Conservation (phyloP, 208 protist genomes). For the Leishmania mexicana region DNA sequence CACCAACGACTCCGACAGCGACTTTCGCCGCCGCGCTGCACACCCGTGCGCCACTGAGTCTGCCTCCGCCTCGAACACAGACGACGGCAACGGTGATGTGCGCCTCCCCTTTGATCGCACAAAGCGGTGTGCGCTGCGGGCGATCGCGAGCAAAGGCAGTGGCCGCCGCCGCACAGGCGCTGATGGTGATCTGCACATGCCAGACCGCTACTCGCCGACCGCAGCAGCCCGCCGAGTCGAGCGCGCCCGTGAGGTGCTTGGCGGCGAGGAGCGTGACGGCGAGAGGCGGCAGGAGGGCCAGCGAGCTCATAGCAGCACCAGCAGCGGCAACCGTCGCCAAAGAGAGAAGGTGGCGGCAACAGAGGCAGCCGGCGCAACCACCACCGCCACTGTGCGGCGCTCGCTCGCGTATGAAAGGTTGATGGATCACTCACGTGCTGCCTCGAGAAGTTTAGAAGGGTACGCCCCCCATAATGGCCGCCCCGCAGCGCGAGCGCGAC, state of each 20-base stretch:
- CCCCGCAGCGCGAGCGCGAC: not conserved
- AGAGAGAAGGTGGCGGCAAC: not conserved
- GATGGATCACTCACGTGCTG: not conserved
- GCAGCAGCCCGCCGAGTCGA: conserved; percentile 9
- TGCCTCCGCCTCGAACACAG: not conserved
- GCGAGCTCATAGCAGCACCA: not conserved
- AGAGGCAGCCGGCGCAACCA: not conserved
- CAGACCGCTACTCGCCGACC: conserved; percentile 22
- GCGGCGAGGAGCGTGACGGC: not conserved
- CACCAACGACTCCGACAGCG: not conserved
- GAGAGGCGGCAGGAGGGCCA: not conserved
- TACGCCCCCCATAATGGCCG: not conserved
- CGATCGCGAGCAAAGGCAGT: not conserved
- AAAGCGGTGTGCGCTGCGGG: conserved; percentile 1
- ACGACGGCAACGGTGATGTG: conserved; percentile 9
- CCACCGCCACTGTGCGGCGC: not conserved
- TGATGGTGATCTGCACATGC: conserved; percentile 18
- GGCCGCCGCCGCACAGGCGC: not conserved
- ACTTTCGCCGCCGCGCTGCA: not conserved
- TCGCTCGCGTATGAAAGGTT: conserved; percentile 23
- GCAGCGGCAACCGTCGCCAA: not conserved
- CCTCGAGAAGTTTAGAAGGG: not conserved
- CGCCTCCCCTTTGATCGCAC: not conserved
- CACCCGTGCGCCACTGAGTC: not conserved
- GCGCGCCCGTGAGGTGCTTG: conserved; percentile 12